Percentiles rank a stretch among this genome's conserved stretches.
These are phyloP conservation scores for Penicillium verrucosum DNA, from an alignment of 2,329 filamentous ascomycete genomes.

Conservation along the genomic window DNA sequence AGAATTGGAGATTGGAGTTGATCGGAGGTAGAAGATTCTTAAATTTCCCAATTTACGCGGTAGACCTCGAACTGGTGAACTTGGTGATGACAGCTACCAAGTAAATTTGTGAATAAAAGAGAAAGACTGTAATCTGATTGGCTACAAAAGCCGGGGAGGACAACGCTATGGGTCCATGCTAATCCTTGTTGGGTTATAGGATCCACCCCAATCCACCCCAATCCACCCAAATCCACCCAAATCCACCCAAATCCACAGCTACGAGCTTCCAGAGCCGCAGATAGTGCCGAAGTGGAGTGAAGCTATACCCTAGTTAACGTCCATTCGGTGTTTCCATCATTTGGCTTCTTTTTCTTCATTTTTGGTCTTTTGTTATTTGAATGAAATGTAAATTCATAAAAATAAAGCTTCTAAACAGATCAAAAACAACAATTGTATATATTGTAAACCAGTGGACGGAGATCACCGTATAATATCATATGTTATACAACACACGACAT, in stretches of 20 bases:
- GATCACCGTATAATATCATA: neutral
- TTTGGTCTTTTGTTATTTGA: neutral
- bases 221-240: slow-evolving; percentile 12
- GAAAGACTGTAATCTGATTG: slow-evolving; percentile 10
- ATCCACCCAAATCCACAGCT: slow-evolving; percentile 15
- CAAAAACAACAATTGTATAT: neutral
- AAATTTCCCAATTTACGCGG: slow-evolving; percentile 15
- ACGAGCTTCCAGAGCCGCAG: slow-evolving; percentile 28
- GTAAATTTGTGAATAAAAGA: slow-evolving; percentile 6
- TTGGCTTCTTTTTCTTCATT: neutral
- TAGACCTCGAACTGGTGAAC: slow-evolving; percentile 15
- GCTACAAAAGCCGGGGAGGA: slow-evolving; percentile 19
- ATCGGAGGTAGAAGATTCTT: neutral
- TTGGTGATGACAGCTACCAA: neutral
- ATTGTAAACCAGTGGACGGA: neutral
- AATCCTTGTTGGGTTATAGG: fast-evolving
- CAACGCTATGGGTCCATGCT: slow-evolving; percentile 5
- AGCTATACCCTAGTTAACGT: neutral
- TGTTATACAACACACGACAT: neutral
- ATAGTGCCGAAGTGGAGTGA: slow-evolving; percentile 23
- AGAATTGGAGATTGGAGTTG: neutral
- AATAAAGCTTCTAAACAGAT: neutral
- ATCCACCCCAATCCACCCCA: neutral
- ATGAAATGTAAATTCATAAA: neutral
- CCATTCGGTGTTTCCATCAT: slow-evolving; percentile 2